Conservation (phyloP, 2,329 filamentous ascomycete genomes). For the Verruconis gallopava region DNA sequence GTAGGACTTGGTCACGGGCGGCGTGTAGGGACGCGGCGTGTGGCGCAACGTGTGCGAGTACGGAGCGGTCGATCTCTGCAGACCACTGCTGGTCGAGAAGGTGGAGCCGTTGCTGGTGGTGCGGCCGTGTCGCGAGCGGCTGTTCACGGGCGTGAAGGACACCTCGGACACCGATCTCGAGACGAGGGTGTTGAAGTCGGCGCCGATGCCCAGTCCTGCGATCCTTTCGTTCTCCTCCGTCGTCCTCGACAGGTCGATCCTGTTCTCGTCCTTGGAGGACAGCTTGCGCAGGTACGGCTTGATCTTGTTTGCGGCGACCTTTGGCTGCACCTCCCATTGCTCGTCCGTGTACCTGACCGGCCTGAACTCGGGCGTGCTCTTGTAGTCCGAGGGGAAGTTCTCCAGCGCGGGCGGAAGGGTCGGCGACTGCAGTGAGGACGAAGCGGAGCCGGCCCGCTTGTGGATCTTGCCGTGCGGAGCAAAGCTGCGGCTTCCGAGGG, state of each 20-base stretch:
- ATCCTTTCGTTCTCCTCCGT: slow-evolving; percentile 40
- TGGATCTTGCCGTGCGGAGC: slow-evolving; percentile 26
- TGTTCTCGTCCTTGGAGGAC: slow-evolving; percentile 34
- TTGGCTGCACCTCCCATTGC: not conserved
- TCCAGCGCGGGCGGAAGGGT: slow-evolving; percentile 16
- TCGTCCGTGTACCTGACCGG: not conserved
- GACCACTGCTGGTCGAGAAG: slow-evolving; percentile 36
- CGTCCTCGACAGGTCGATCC: slow-evolving; percentile 42
- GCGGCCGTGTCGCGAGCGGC: slow-evolving; percentile 34
- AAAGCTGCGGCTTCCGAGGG: slow-evolving; percentile 14
- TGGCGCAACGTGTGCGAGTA: slow-evolving; percentile 45
- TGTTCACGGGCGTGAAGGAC: slow-evolving; percentile 22
- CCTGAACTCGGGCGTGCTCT: not conserved
- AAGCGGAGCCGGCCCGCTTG: slow-evolving; percentile 27
- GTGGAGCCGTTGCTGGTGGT: slow-evolving; percentile 44
- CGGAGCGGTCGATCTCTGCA: slow-evolving; percentile 35
- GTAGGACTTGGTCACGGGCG: slow-evolving; percentile 37
- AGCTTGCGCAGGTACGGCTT: slow-evolving; percentile 44
- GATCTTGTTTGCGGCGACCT: slow-evolving; percentile 25
- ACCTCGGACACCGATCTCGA: slow-evolving; percentile 31
- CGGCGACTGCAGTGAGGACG: slow-evolving; percentile 22
- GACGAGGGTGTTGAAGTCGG: slow-evolving; percentile 23
- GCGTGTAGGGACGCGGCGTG: slow-evolving; percentile 40
- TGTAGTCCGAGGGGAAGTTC: not conserved
- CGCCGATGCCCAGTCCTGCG: slow-evolving; percentile 41